Base-by-base conservation (phyloP, 139 green algal genomes). In the Ulvella scutata region DNA sequence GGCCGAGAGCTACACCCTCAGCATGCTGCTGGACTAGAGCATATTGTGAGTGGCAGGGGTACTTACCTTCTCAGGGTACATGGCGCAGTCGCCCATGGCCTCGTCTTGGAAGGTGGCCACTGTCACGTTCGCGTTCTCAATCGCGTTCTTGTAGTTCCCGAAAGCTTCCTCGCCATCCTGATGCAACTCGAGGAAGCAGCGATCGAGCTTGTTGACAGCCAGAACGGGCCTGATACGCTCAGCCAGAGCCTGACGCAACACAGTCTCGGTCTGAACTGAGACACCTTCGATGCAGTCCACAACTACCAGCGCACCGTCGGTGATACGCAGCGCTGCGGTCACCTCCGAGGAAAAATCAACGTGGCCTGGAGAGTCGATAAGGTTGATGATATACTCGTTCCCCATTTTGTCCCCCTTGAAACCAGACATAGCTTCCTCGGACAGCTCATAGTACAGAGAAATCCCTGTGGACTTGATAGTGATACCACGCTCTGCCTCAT, bases 401-500 rank as follows among this genome's bases (percentile, higher is more conserved):
- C 94, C 93, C 20, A 94, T 74, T 29, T 90, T 83, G 61, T 86
- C 73, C 34, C 84, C 87, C 61, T 84, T 90, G 81, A 90, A 89
- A 67, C 78, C 90, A 0, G 75, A 62, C 83, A 97, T 96, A 76
- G 89, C 61, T 81, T 84, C 85, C 4, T 93, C 88, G 0, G 62
- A 73, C 84, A 96, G 94, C 75, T 93, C 77, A 83, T 99, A 99
- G 85, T 97, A 99, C 72, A 99, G 90, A 4, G 95, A 99, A 81
- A 99, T 99, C 73, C 90, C 90, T 34, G 95, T 99, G 44, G 93
- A 98, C 92, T 99, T 99, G 88, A 99, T 99, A 76, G 95, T 99
- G 82, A 99, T 99, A 77, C 95, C 92, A 61, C 95, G 91, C 79
- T 99, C 95, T 83, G 97, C 93, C 88, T 99, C 95, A 80, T 99